These are phyloP conservation scores for Russula lepida DNA, from an alignment of 768 basidiomycete genomes.

Conservation along the genomic window DNA sequence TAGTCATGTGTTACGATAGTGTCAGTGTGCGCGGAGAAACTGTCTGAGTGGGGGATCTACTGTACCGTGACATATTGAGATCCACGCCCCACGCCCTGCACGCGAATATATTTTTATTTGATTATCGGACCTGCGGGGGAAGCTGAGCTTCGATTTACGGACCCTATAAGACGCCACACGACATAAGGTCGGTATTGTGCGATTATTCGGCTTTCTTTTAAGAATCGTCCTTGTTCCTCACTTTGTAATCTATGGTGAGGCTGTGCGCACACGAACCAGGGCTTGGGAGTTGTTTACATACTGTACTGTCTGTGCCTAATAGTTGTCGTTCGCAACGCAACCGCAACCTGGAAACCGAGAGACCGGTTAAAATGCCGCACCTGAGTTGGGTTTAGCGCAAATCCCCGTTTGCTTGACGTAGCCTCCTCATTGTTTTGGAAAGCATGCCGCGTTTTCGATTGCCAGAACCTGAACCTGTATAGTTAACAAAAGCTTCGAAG, in stretches of 20 bases:
- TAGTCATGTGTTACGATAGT: too few species aligned
- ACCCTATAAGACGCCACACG: slow-evolving; percentile 1
- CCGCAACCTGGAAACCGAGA: not conserved
- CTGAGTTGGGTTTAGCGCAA: not conserved
- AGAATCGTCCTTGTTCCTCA: not conserved
- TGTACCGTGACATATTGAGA: too few species aligned
- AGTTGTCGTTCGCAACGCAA: not conserved
- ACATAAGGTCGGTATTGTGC: not conserved
- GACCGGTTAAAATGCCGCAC: not conserved
- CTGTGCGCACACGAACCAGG: not conserved
- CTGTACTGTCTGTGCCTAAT: not conserved
- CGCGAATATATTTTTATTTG: not conserved
- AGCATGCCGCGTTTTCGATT: too few species aligned
- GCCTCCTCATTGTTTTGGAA: too few species aligned
- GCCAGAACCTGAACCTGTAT: too few species aligned
- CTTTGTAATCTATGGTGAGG: not conserved
- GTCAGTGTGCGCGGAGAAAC: too few species aligned
- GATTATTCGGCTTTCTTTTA: not conserved
- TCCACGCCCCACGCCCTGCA: not conserved
- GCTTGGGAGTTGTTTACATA: too few species aligned
- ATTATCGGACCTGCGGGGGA: not conserved
- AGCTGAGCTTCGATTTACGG: not conserved
- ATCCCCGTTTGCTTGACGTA: too few species aligned
- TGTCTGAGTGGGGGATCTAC: too few species aligned
- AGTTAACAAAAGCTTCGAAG: not conserved